Base-by-base conservation (phyloP, 2,329 filamentous ascomycete genomes). In the Clonostachys rhizophaga region DNA sequence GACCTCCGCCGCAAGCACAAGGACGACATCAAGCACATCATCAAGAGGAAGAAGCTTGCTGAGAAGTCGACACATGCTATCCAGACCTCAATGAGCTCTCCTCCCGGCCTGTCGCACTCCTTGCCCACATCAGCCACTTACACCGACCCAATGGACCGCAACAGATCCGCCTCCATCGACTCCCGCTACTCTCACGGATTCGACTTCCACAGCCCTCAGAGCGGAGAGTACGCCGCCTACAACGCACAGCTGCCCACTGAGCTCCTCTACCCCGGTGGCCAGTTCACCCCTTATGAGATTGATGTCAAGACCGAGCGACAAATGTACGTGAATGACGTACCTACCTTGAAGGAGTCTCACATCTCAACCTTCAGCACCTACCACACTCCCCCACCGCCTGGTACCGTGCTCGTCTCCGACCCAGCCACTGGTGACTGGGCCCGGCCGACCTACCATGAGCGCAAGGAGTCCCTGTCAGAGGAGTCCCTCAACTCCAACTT, bases 221-320 rank as follows among this genome's bases (percentile, higher is more conserved):
- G 67, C 48, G 69, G 69, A 48, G 63, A 66, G 45, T 83, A 77
- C 70, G 81, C 76, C 58, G 78, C 72, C 61, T 87, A 86, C 70
- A 80, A 75, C 54, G 69, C 72, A 16, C 76, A 79, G 70, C 79
- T 86, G 68, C 86, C 79, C 54, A 70, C 75, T 12, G 78, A 87
- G 63, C 67, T 81, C 60, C 74, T 79, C 67, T 76, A 78, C 50
- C 24, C 24, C 24, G 24, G 24, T 30, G 65, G 65, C 52, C 71
- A 79, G 53, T 87, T 79, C 64, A 81, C 86, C 17, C 90, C 91
- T 0, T 96, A 95, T 64, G 92, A 96, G 68, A 85, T 96, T 51
- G 92, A 96, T 65, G 87, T 97, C 72, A 95, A 92, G 78, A 96
- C 91, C 2, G 92, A 96, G 71, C 81, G 89, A 54, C 90, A 96